Evolutionary conservation across 257 asterid species (phyloP).

Genomic region (Petunia secreta): DNA sequence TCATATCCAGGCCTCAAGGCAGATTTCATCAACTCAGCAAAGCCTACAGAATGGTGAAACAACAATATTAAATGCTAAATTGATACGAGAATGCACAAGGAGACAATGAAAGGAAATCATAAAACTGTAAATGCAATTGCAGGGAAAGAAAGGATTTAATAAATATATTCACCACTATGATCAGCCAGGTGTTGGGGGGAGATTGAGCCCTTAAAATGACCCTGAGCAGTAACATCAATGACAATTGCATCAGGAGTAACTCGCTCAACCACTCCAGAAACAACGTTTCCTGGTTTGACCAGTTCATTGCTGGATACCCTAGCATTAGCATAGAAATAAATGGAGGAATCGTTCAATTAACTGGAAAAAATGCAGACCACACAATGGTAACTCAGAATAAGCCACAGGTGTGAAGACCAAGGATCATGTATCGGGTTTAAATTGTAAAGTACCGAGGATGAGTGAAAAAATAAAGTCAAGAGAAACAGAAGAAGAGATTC

Average conservation of each 20-base stretch:
- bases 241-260: constrained; percentile 60
- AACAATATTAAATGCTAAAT: constrained; percentile 27
- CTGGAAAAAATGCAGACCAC: neutral
- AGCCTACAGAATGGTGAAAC: constrained; percentile 54
- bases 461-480: too few relatives aligned
- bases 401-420: neutral
- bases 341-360: neutral
- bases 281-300: constrained; percentile 70
- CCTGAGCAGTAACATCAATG: constrained; percentile 53
- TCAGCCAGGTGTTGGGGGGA: constrained; percentile 87
- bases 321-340: constrained; percentile 17
- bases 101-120: constrained; percentile 13
- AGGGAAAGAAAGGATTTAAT: constrained; percentile 14
- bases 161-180: constrained; percentile 60
- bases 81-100: neutral
- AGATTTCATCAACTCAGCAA: constrained; percentile 62
- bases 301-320: constrained; percentile 59
- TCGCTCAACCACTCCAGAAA: constrained; percentile 83
- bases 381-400: neutral
- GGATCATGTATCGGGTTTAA: neutral
- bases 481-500: too few relatives aligned
- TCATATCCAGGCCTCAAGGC: constrained; percentile 77
- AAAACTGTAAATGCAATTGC: constrained; percentile 19
- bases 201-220: constrained; percentile 72
- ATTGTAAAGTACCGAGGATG: too few relatives aligned